Evolutionary conservation across 768 basidiomycete genomes (phyloP), one percentile per base, ranked within the genome.

Genomic region (Lactarius vividus): DNA sequence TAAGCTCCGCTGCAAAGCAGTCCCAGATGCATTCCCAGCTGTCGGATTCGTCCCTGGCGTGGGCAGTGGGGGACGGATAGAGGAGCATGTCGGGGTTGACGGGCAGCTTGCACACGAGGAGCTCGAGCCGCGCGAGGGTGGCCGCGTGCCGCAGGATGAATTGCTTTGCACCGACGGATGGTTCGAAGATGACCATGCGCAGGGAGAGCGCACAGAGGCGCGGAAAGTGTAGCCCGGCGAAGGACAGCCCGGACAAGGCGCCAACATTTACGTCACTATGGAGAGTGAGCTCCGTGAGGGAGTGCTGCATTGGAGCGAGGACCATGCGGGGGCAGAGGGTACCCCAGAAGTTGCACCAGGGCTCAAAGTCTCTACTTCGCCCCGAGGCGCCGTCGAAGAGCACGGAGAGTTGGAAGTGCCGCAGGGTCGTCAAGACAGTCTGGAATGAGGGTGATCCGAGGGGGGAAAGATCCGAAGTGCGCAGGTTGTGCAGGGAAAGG

Each of bases 171-270:
- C 33, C 61, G 13, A 35, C 35, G n/a, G 20, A 23, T 15, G 44
- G 44, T 3, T 23, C 33, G 46, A 61, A 61, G 8, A 61, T n/a
- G 18, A 61, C 28, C 16, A 10, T 16, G 11, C 46, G 31, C 31
- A 61, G 31, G 16, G 60, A 61, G 31, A 37, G 60, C n/a, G 23
- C 15, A 4, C 16, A 16, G 15, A 61, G 60, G 60, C 37, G 31
- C 9, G 60, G 42, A 28, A 46, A 61, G 31, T 26, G 42, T 31
- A 53, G 15, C 9, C 23, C 20, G 9, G 18, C 29, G 29, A 61
- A 49, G 15, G n/a, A 16, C 3, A 61, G 31, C 7, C 15, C 29
- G 13, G 13, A 8, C 6, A 28, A 40, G 1, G 31, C 31, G 15
- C 60, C 60, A 9, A 35, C n/a, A 29, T 20, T 8, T 26, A 6